Evolutionary conservation across 768 basidiomycete genomes (phyloP).

Genomic region (Serendipita indica): DNA sequence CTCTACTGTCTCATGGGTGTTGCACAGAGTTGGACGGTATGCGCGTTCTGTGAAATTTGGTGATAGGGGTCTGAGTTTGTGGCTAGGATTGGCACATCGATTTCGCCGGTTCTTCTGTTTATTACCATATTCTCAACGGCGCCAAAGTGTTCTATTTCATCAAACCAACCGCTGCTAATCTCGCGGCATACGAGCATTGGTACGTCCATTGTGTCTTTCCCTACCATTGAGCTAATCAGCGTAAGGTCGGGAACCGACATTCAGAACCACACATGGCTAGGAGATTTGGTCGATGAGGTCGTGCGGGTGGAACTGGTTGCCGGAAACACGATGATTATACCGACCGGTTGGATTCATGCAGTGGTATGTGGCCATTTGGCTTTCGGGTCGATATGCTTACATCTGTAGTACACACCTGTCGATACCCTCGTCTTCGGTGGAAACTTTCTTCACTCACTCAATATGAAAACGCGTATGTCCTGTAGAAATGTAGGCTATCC

Average conservation of each 20-base stretch:
- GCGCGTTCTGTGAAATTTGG: too few species aligned
- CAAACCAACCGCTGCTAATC: conserved; percentile 68
- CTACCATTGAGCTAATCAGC: not conserved
- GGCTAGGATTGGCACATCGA: conserved; percentile 93
- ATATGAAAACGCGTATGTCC: conserved; percentile 65
- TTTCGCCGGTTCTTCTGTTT: conserved; percentile 95
- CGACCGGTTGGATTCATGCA: conserved; percentile 95
- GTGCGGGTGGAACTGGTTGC: conserved; percentile 59
- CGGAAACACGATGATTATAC: conserved; percentile 88
- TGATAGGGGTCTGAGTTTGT: not conserved
- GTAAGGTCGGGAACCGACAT: conserved; percentile 65
- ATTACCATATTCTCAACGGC: conserved; percentile 83
- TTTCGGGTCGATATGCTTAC: not conserved
- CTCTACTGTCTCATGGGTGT: conserved; percentile 97
- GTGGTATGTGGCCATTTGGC: conserved; percentile 45
- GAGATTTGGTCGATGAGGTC: conserved; percentile 85
- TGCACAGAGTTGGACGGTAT: conserved; percentile 81
- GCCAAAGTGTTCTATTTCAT: conserved; percentile 96
- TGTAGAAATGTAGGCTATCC: not conserved
- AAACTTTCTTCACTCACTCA: conserved; percentile 91
- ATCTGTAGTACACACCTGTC: conserved; percentile 62
- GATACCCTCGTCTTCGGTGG: conserved; percentile 95
- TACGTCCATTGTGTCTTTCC: not conserved
- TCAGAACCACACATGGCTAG: conserved; percentile 81
- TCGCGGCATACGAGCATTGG: conserved; percentile 86